Evolutionary conservation across 2,329 filamentous ascomycete genomes (phyloP).

Genomic region (Ophiocordyceps robertsii): DNA sequence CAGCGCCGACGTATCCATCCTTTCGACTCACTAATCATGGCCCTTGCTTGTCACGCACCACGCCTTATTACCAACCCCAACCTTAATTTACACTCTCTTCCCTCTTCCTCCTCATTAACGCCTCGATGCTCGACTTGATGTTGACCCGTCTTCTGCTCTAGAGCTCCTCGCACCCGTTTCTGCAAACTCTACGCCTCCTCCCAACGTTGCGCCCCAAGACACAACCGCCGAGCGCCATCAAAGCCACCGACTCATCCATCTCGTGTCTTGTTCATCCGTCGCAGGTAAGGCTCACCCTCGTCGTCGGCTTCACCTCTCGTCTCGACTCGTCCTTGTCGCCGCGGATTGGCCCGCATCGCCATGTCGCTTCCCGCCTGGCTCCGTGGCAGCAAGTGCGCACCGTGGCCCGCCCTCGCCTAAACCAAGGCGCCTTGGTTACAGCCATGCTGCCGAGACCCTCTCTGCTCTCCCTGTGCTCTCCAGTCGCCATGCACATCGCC

Average conservation of each 20-base stretch:
- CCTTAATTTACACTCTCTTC: slow-evolving; percentile 7
- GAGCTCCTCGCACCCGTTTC: too few species aligned
- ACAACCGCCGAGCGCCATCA: too few species aligned
- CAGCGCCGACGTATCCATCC: slow-evolving; percentile 20
- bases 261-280: too few species aligned
- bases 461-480: background rate
- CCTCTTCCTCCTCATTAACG: background rate
- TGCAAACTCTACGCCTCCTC: too few species aligned
- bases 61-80: slow-evolving; percentile 4
- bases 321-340: background rate
- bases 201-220: too few species aligned
- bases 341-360: background rate
- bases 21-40: slow-evolving; percentile 8
- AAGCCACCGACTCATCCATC: too few species aligned
- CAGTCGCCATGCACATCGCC: slow-evolving; percentile 16
- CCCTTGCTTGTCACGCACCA: slow-evolving; percentile 10
- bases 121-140: background rate
- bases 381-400: background rate
- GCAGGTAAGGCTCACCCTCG: background rate
- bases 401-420: slow-evolving; percentile 2
- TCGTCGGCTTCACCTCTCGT: background rate
- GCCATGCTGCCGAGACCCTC: background rate
- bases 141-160: background rate
- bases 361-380: slow-evolving; percentile 1
- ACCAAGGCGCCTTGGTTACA: background rate